phyloP scores from a whole-genome alignment of 306 rosid species.

The Vigna reflexopilosa region DNA sequence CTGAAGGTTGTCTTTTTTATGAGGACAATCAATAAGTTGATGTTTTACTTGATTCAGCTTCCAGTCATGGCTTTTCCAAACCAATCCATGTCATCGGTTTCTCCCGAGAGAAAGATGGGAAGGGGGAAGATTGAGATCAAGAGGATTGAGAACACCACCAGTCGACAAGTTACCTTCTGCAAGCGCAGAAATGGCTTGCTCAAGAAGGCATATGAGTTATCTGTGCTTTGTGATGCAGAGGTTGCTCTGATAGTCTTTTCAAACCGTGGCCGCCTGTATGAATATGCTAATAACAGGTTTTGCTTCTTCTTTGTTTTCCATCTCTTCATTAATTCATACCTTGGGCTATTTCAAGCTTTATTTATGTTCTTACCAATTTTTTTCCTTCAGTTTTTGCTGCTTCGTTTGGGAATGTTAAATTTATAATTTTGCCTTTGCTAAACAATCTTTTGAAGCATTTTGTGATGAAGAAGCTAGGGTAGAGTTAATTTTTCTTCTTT shows the following conservation, averaged over 20 bases:
- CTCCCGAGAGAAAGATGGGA: slow-evolving; percentile 55
- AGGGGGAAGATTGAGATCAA: slow-evolving; percentile 65
- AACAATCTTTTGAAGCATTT: slow-evolving; percentile 46
- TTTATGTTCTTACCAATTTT: slow-evolving; percentile 11
- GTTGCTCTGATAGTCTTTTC: slow-evolving; percentile 62
- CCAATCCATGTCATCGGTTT: slow-evolving; percentile 51
- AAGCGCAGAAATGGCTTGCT: slow-evolving; percentile 61
- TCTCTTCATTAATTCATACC: background rate
- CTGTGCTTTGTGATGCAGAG: slow-evolving; percentile 97
- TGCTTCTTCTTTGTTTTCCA: background rate
- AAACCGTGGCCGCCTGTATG: slow-evolving; percentile 62
- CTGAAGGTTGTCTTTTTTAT: background rate
- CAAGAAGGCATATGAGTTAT: slow-evolving; percentile 61
- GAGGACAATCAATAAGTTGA: slow-evolving; percentile 1
- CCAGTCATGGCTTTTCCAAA: slow-evolving; percentile 63
- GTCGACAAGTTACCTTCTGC: slow-evolving; percentile 62
- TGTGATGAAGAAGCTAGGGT: slow-evolving; percentile 38
- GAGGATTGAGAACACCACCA: slow-evolving; percentile 59
- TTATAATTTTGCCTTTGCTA: slow-evolving; percentile 19
- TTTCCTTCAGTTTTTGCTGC: background rate
- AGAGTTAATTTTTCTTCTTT: slow-evolving; percentile 31
- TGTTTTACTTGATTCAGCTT: slow-evolving; percentile 49
- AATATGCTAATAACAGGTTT: slow-evolving; percentile 63
- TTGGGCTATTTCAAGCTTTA: slow-evolving; percentile 23
- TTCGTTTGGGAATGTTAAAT: slow-evolving; percentile 11